A percentile compares a stretch with the other conserved stretches of the same genome.
Conservation (phyloP, 495 filamentous ascomycete species). For the Tetracladium setigerum region DNA sequence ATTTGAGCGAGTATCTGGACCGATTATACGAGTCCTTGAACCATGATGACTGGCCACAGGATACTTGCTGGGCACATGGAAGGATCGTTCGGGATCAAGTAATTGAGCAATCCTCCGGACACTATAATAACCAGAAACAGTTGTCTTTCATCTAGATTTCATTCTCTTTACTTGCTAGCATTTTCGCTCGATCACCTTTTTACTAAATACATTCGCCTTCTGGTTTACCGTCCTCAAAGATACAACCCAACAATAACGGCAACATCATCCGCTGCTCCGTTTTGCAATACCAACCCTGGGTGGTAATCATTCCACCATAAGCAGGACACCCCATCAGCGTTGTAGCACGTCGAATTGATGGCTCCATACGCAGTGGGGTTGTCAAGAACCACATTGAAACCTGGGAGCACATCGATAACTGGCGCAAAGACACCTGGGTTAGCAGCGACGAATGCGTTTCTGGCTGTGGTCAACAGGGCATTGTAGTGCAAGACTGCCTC, state of each 20-base stretch:
- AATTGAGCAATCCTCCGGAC: too few relatives aligned
- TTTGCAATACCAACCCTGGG: conserved; percentile 16
- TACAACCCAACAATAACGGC: not conserved
- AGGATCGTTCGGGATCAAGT: too few relatives aligned
- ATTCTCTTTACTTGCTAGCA: too few relatives aligned
- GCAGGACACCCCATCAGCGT: conserved; percentile 29
- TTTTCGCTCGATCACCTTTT: too few relatives aligned
- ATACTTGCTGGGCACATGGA: too few relatives aligned
- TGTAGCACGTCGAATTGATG: conserved; percentile 34
- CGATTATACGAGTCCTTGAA: too few relatives aligned
- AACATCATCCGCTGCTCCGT: conserved; percentile 6
- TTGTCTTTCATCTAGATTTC: too few relatives aligned
- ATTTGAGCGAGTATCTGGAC: too few relatives aligned
- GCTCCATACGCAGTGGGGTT: conserved; percentile 36
- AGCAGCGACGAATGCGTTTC: not conserved
- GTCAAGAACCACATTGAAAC: conserved; percentile 32
- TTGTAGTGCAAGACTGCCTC: conserved; percentile 4
- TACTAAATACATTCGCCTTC: too few relatives aligned
- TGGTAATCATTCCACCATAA: conserved; percentile 17
- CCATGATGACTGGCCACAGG: too few relatives aligned
- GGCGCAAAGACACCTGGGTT: conserved; percentile 1
- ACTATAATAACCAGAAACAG: too few relatives aligned
- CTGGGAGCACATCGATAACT: conserved; percentile 26
- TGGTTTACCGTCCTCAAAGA: too few relatives aligned
- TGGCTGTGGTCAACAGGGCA: not conserved